Percentiles rank a stretch among this genome's conserved stretches.
Evolutionary conservation across 169 alveolate genomes (phyloP).

Genomic region (Theileria parva): DNA sequence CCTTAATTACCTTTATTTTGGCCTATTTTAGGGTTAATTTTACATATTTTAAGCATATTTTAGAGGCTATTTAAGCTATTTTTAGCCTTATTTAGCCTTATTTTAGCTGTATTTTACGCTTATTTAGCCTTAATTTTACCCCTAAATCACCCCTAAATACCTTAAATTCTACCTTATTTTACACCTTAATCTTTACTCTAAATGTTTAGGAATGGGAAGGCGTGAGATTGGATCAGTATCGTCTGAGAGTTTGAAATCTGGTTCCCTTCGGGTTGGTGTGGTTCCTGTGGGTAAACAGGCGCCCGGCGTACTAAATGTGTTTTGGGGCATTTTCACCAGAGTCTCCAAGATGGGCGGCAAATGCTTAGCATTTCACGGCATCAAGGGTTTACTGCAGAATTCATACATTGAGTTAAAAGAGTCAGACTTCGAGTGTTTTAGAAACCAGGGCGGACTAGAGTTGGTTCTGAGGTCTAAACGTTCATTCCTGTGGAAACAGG

Average conservation of each 20-base stretch:
- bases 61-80: too few species aligned
- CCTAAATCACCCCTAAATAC: too few species aligned
- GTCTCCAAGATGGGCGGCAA: slow-evolving; percentile 75
- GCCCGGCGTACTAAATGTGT: slow-evolving; percentile 96
- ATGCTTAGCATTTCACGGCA: slow-evolving; percentile 87
- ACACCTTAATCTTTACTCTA: too few species aligned
- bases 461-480: slow-evolving; percentile 85
- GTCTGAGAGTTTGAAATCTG: neutral
- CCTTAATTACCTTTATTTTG: too few species aligned
- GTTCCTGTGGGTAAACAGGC: slow-evolving; percentile 93
- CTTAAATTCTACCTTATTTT: too few species aligned
- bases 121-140: too few species aligned
- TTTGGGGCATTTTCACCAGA: slow-evolving; percentile 93
- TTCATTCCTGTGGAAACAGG: slow-evolving; percentile 70
- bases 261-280: slow-evolving; percentile 84
- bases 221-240: neutral
- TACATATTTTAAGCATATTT: too few species aligned
- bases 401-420: slow-evolving; percentile 83
- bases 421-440: slow-evolving; percentile 84
- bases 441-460: slow-evolving; percentile 96
- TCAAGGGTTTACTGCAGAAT: slow-evolving; percentile 89
- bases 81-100: too few species aligned
- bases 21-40: too few species aligned
- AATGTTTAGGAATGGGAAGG: neutral
- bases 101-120: too few species aligned